A percentile compares a stretch with the other conserved stretches of the same genome.
phyloP scores from a whole-genome alignment of 2,329 filamentous ascomycete genomes.

The Lizonia empirigonia region DNA sequence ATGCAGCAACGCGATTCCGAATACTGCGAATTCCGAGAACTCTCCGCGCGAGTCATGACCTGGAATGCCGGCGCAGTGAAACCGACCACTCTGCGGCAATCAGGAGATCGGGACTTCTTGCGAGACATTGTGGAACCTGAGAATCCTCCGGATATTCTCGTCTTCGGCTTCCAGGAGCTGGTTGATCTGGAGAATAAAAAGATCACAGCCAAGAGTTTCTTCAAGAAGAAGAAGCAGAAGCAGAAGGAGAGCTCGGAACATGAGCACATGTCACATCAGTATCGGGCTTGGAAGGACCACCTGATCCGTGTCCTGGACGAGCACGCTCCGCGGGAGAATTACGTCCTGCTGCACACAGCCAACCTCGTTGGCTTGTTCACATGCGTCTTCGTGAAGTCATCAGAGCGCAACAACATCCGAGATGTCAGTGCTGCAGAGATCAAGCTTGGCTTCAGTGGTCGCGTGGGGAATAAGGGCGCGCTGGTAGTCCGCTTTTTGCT shows the following conservation, averaged over 20 bases:
- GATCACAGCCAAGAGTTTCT: conserved; percentile 91
- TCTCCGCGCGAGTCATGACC: conserved; percentile 81
- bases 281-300: conserved; percentile 94
- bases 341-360: conserved; percentile 84
- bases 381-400: conserved; percentile 89
- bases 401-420: conserved; percentile 74
- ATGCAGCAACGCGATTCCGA: conserved; percentile 85
- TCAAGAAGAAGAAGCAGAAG: conserved; percentile 74
- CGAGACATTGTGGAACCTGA: conserved; percentile 77
- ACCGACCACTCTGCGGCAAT: conserved; percentile 77
- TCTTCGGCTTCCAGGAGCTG: conserved; percentile 98
- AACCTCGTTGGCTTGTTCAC: conserved; percentile 94
- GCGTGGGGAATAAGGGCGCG: conserved; percentile 96
- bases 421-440: conserved; percentile 81
- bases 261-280: conserved; percentile 95
- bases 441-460: conserved; percentile 93
- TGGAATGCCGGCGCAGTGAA: conserved; percentile 98
- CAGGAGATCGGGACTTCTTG: conserved; percentile 78
- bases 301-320: conserved; percentile 82
- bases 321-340: conserved; percentile 77
- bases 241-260: conserved; percentile 84
- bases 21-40: conserved; percentile 83
- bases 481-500: conserved; percentile 89
- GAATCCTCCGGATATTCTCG: conserved; percentile 81
- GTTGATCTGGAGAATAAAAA: conserved; percentile 98